Percentiles rank a stretch among this genome's conserved stretches.
Conservation (phyloP, 768 basidiomycete species). For the Psilocybe sp. region DNA sequence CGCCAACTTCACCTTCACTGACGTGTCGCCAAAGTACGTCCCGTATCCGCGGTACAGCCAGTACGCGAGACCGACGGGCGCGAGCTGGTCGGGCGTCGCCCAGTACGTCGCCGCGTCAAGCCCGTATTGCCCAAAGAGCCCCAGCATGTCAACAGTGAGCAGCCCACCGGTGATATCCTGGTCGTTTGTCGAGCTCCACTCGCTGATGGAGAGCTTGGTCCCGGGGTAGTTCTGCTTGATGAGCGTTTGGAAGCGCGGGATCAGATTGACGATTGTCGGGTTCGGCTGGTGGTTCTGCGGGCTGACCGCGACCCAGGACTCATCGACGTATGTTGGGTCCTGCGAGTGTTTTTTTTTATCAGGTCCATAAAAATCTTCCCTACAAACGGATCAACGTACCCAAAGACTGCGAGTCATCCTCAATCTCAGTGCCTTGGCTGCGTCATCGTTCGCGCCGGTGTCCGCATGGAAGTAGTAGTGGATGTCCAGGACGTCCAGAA, state of each 20-base stretch:
- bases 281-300: constrained; percentile 49
- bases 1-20: constrained; percentile 42
- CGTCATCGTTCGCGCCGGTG: constrained; percentile 49
- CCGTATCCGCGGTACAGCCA: constrained; percentile 58
- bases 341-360: too few relatives aligned
- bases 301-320: constrained; percentile 46
- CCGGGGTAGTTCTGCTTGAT: constrained; percentile 51
- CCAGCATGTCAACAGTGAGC: constrained; percentile 47
- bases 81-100: constrained; percentile 42
- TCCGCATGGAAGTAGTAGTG: constrained; percentile 56
- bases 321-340: constrained; percentile 50
- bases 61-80: constrained; percentile 51
- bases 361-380: too few relatives aligned
- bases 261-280: constrained; percentile 38
- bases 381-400: constrained; percentile 32
- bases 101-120: constrained; percentile 54
- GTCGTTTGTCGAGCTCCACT: constrained; percentile 48
- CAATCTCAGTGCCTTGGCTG: constrained; percentile 48
- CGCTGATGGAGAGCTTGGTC: constrained; percentile 51
- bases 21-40: constrained; percentile 40
- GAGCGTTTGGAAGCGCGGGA: constrained; percentile 49
- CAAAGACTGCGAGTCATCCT: constrained; percentile 50
- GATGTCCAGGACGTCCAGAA: constrained; percentile 55
- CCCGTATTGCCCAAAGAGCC: constrained; percentile 48
- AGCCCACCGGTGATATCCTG: constrained; percentile 53